phyloP scores from a whole-genome alignment of 23 red algal species.

The Gracilaria domingensis region DNA sequence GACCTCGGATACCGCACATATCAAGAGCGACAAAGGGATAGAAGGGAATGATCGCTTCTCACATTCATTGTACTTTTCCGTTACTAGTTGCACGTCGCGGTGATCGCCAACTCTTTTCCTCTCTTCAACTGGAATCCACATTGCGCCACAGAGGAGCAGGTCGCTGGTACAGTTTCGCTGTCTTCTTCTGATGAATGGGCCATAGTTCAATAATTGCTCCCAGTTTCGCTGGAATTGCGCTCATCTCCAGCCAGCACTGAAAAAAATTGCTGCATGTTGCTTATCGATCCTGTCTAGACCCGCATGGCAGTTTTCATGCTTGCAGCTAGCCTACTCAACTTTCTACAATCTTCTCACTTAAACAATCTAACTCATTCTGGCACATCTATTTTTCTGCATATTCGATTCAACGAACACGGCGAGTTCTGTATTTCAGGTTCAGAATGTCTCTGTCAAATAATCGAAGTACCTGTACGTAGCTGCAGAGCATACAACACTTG shows the following conservation, averaged over 20 bases:
- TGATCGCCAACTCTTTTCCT: background rate
- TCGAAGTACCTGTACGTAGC: background rate
- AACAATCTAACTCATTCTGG: background rate
- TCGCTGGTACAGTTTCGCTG: background rate
- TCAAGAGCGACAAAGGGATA: conserved; percentile 8
- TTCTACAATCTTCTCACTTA: background rate
- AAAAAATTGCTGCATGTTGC: background rate
- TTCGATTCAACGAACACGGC: conserved; percentile 23
- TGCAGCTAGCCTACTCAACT: too few relatives aligned
- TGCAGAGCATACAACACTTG: background rate
- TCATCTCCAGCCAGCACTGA: background rate
- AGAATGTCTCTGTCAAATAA: conserved; percentile 4
- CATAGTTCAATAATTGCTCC: background rate
- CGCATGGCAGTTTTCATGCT: background rate
- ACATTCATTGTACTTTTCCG: background rate
- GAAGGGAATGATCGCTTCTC: background rate
- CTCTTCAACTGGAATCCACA: too few relatives aligned
- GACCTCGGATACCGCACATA: conserved; percentile 43
- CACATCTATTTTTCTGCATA: background rate
- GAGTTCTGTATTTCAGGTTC: conserved; percentile 2
- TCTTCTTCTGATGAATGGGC: background rate
- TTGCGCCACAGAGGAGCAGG: background rate
- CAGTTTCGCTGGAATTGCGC: background rate
- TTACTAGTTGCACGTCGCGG: background rate
- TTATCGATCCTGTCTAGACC: background rate